Conservation (phyloP, 345 rosid genomes). For the Raphanus raphanistrum region DNA sequence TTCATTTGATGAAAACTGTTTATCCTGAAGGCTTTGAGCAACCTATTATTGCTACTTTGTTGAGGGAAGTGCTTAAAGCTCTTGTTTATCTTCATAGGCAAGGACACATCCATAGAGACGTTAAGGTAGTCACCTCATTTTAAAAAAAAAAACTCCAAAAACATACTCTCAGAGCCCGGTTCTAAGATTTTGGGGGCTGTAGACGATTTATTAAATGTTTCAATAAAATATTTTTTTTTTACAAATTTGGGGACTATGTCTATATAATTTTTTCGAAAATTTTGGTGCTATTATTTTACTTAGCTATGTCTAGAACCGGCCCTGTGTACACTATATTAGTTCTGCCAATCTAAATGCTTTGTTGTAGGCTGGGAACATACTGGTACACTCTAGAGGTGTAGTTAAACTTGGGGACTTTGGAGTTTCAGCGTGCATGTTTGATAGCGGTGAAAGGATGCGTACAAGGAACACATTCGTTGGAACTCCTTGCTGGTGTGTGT, state of each 20-base stretch:
- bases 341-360: not conserved
- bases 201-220: not conserved
- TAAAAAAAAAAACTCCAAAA: not conserved
- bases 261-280: no score
- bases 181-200: not conserved
- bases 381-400: slow-evolving; percentile 62
- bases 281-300: not conserved
- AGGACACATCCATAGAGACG: slow-evolving; percentile 91
- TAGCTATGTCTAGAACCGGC: not conserved
- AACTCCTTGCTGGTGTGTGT: slow-evolving; percentile 80
- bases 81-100: slow-evolving; percentile 81
- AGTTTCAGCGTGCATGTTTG: slow-evolving; percentile 94
- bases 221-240: no score
- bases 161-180: not conserved
- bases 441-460: slow-evolving; percentile 80
- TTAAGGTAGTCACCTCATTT: slow-evolving; percentile 52
- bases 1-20: slow-evolving; percentile 70
- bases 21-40: slow-evolving; percentile 85
- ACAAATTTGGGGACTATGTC: not conserved
- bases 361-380: slow-evolving; percentile 77
- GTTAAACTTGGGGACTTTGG: slow-evolving; percentile 88
- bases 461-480: slow-evolving; percentile 86
- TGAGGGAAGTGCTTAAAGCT: slow-evolving; percentile 79
- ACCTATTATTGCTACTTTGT: slow-evolving; percentile 74
- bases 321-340: not conserved